These are phyloP conservation scores for Heracleum sosnowskyi DNA, from an alignment of 129 eudicot species.

Conservation along the genomic window DNA sequence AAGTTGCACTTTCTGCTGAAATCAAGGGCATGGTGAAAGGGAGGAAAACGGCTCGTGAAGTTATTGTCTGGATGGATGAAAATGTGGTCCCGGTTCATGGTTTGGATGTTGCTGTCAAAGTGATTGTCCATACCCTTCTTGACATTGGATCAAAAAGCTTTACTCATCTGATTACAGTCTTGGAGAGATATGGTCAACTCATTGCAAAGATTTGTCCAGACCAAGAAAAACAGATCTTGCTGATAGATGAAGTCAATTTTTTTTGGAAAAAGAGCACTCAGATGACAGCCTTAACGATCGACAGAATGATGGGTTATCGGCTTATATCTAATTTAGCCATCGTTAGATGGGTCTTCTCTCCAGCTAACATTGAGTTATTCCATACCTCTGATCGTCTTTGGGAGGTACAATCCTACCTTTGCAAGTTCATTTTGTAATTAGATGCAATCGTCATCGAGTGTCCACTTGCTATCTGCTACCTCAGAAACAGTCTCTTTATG, in stretches of 20 bases:
- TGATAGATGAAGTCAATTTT: conserved; percentile 61
- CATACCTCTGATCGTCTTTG: conserved; percentile 83
- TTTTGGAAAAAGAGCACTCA: conserved; percentile 91
- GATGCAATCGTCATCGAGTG: not conserved
- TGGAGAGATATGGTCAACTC: conserved; percentile 92
- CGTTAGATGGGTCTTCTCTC: conserved; percentile 87
- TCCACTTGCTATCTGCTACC: not conserved
- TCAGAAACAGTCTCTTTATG: not conserved
- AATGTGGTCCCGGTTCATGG: conserved; percentile 61
- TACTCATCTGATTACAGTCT: conserved; percentile 88
- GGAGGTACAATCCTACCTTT: conserved; percentile 57
- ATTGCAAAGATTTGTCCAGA: conserved; percentile 69
- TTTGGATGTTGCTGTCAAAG: conserved; percentile 57
- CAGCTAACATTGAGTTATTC: conserved; percentile 60
- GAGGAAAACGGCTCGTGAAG: conserved; percentile 65
- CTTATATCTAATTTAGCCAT: conserved; percentile 86
- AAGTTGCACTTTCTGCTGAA: conserved; percentile 58
- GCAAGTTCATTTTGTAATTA: not conserved
- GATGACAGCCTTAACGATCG: conserved; percentile 76
- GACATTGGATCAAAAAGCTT: conserved; percentile 95
- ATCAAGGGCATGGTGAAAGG: conserved; percentile 82
- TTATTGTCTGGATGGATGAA: conserved; percentile 74
- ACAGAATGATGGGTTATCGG: conserved; percentile 98
- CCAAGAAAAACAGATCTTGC: conserved; percentile 69
- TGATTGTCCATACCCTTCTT: conserved; percentile 75